Evolutionary conservation across 108 stramenopile species (phyloP).

Genomic region (Fragilaria crotonensis): DNA sequence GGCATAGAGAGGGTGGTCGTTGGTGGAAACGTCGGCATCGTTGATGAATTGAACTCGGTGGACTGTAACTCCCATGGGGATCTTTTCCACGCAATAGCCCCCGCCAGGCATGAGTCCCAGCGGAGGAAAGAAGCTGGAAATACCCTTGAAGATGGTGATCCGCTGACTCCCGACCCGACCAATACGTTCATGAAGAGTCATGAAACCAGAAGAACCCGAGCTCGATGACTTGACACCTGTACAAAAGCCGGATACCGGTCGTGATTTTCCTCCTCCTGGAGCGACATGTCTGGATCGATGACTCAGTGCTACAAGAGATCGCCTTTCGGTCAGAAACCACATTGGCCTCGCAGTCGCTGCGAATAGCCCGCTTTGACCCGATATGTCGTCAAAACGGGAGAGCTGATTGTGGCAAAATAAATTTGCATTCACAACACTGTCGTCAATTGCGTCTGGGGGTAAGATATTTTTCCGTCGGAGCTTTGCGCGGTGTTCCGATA

Average conservation of each 20-base stretch:
- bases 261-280: slow-evolving; percentile 62
- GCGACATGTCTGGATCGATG: slow-evolving; percentile 74
- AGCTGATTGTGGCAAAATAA: slow-evolving; percentile 55
- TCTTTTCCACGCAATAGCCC: slow-evolving; percentile 64
- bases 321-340: slow-evolving; percentile 77
- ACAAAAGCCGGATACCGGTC: slow-evolving; percentile 71
- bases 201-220: slow-evolving; percentile 39
- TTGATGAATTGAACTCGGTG: slow-evolving; percentile 70
- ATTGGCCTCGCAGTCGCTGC: slow-evolving; percentile 58
- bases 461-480: slow-evolving; percentile 63
- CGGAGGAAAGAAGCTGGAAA: slow-evolving; percentile 39
- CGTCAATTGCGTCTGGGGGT: not conserved
- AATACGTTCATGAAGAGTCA: slow-evolving; percentile 82
- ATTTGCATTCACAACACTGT: not conserved
- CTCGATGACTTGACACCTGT: slow-evolving; percentile 8
- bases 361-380: slow-evolving; percentile 73
- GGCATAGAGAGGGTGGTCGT: slow-evolving; percentile 63
- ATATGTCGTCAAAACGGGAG: slow-evolving; percentile 49
- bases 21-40: slow-evolving; percentile 50
- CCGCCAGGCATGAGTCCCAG: slow-evolving; percentile 72
- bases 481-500: slow-evolving; percentile 56
- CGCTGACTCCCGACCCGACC: slow-evolving; percentile 81
- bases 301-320: slow-evolving; percentile 43
- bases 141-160: slow-evolving; percentile 60
- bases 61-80: slow-evolving; percentile 72